phyloP scores from a whole-genome alignment of 2,329 filamentous ascomycete species.

The Sclerotinia trifoliorum region DNA sequence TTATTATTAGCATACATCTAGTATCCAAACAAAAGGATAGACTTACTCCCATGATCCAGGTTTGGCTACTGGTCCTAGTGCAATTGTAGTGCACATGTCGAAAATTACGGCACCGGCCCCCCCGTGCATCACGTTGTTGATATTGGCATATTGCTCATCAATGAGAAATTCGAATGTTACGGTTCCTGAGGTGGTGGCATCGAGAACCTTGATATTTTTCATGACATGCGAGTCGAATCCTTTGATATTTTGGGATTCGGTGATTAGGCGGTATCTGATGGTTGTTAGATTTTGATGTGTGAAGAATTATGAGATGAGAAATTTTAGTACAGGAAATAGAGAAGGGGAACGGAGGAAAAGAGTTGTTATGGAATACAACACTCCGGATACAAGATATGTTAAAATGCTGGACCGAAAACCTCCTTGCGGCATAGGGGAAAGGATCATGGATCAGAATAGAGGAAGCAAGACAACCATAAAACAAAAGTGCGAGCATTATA shows the following conservation, averaged over 20 bases:
- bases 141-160: constrained; percentile 47
- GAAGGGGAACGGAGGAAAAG: neutral
- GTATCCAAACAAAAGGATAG: neutral
- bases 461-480: neutral
- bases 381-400: neutral
- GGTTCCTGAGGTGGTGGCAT: constrained; percentile 39
- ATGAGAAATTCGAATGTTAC: constrained; percentile 47
- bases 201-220: constrained; percentile 34
- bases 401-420: neutral
- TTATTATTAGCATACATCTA: neutral
- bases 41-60: constrained; percentile 51
- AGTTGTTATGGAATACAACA: neutral
- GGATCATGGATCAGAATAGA: neutral
- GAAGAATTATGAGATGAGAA: neutral
- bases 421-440: neutral
- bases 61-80: constrained; percentile 48
- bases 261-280: constrained; percentile 33
- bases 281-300: constrained; percentile 8
- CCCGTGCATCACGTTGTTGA: constrained; percentile 51
- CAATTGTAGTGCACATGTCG: constrained; percentile 53
- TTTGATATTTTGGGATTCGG: constrained; percentile 23
- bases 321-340: neutral
- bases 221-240: constrained; percentile 36
- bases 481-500: neutral
- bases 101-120: constrained; percentile 54